Evolutionary conservation across 2,329 filamentous ascomycete species (phyloP).

Genomic region (Aspergillus sp.): DNA sequence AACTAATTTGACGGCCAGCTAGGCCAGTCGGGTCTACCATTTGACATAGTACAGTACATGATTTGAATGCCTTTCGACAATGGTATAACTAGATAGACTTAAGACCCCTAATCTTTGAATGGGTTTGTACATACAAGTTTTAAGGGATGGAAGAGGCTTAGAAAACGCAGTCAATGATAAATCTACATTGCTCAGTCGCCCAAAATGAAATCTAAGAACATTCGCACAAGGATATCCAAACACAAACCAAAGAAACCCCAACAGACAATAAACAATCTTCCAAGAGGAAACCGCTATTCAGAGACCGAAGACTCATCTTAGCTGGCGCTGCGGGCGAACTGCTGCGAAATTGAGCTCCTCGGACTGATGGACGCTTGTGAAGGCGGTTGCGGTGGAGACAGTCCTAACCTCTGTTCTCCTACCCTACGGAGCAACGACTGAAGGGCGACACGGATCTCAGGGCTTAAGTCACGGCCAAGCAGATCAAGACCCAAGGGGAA

Average conservation of each 20-base stretch:
- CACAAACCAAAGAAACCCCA: conserved; percentile 5
- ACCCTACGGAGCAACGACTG: conserved; percentile 71
- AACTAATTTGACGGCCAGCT: too few species aligned
- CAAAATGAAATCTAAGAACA: conserved; percentile 4
- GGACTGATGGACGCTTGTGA: conserved; percentile 25
- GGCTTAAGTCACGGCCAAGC: conserved; percentile 68
- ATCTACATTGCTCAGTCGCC: conserved; percentile 15
- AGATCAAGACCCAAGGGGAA: conserved; percentile 81
- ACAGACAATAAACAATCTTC: conserved; percentile 1
- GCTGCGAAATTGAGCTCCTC: conserved; percentile 29
- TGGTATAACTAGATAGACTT: not conserved
- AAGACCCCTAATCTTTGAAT: too few species aligned
- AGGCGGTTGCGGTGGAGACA: conserved; percentile 28
- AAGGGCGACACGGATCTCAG: conserved; percentile 69
- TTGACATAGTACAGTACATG: too few species aligned
- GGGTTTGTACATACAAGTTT: too few species aligned
- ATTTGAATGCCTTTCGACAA: too few species aligned
- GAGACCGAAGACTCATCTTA: conserved; percentile 5
- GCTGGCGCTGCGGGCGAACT: conserved; percentile 23
- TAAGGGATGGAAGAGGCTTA: not conserved
- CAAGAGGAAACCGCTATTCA: too few species aligned
- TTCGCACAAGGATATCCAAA: conserved; percentile 26
- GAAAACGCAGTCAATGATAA: conserved; percentile 5
- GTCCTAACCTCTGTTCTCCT: conserved; percentile 61
- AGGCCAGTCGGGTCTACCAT: too few species aligned